Evolutionary conservation across 176 grass and related monocot genomes (phyloP).

Genomic region (Eleusine indica): DNA sequence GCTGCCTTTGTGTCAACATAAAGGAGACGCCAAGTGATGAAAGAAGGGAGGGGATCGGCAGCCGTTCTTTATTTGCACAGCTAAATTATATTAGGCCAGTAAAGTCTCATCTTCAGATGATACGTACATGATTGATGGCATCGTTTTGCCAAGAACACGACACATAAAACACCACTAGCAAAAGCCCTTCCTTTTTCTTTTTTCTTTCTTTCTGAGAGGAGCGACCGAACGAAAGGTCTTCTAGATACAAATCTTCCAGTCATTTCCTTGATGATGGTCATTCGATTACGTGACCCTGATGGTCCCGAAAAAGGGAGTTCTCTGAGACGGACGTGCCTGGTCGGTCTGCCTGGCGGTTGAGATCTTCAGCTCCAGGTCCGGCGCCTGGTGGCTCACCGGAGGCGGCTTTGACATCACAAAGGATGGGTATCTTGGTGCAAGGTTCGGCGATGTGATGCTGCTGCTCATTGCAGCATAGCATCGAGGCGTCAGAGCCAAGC

Average conservation of each 20-base stretch:
- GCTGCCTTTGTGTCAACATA: conserved; percentile 50
- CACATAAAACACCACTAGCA: conserved; percentile 39
- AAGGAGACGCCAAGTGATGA: conserved; percentile 11
- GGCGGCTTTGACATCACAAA: conserved; percentile 1
- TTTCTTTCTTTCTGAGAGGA: too few species aligned
- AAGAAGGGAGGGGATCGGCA: background rate
- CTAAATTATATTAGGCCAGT: conserved; percentile 38
- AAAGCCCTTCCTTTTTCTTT: background rate
- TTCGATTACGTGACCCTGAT: conserved; percentile 54
- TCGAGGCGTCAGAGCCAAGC: conserved; percentile 45
- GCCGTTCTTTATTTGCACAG: conserved; percentile 58
- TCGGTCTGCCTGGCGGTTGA: conserved; percentile 48
- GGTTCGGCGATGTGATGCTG: background rate
- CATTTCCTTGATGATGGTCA: background rate
- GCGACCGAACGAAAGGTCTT: background rate
- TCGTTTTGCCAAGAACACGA: conserved; percentile 34
- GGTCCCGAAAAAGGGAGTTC: conserved; percentile 50
- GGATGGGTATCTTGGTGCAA: conserved; percentile 31
- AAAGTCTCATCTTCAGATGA: conserved; percentile 29
- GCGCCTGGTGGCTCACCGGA: conserved; percentile 42
- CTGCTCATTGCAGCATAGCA: conserved; percentile 33
- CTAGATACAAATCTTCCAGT: background rate
- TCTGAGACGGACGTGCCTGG: conserved; percentile 29
- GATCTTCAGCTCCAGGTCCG: conserved; percentile 89
- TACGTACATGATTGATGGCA: conserved; percentile 46